Evolutionary conservation across 2,329 filamentous ascomycete species (phyloP), one percentile per base, ranked within the genome.

Genomic region (Fusarium sp.): DNA sequence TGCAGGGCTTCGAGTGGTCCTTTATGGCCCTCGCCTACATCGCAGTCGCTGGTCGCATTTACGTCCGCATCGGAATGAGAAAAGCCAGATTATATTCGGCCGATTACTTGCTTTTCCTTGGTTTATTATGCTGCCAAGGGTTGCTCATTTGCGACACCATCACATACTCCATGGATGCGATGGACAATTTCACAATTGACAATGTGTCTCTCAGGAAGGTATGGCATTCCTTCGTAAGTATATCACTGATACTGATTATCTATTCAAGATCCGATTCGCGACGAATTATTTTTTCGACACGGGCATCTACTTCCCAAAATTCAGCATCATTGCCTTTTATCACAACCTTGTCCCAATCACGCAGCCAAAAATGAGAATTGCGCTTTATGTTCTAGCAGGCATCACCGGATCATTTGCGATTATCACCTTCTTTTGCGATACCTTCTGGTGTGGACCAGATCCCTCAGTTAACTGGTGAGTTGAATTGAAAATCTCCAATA

Each of bases 241-340:
- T 15, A 15, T 31, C 13, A 8, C 33, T 17, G 9, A n/a, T 35
- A 21, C 29, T 52, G 1, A n/a, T 11, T 27, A 8, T 11, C 4
- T 2, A 11, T 9, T 8, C 7, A 59, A 59, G 57, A 42, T 58
- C 4, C 42, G 57, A 4, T 59, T 59, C 3, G 54, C 53, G 1
- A 59, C 57, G 3, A 59, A 59, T 13, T 58, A 59, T 3, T 59
- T 59, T 6, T 59, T 59, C 20, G 57, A 59, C 3, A 58, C 55
- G 5, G 57, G 57, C 14, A 59, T 59, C 4, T 59, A 59, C 31
- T 59, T 59, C 21, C 57, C 57, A 0, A 59, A 59, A 13, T 59
- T 59, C 14, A 59, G 57, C 11, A 59, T 59, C 4, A 42, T 59
- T 5, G 37, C 53, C 0, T 59, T 59, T 4, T 59, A 59, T 6